phyloP scores from a whole-genome alignment of 1,139 yeast genomes.

The Barnettozyma hawaiiensis region DNA sequence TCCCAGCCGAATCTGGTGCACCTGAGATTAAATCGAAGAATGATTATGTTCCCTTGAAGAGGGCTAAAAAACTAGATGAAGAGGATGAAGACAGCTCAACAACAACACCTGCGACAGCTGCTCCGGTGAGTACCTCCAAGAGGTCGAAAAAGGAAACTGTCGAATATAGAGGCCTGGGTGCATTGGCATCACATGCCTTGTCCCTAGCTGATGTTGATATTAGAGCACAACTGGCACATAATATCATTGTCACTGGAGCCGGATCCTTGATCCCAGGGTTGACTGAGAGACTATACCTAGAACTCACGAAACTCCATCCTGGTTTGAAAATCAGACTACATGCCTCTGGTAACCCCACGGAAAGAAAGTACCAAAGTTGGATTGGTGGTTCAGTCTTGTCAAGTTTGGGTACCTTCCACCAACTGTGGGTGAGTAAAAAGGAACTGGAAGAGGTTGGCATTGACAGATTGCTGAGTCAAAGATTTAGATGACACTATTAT shows the following conservation, averaged over 20 bases:
- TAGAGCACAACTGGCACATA: conserved; percentile 85
- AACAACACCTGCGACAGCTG: conserved; percentile 17
- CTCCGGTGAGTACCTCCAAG: conserved; percentile 17
- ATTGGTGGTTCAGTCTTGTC: conserved; percentile 92
- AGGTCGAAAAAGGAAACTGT: conserved; percentile 26
- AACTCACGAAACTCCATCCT: conserved; percentile 68
- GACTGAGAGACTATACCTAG: conserved; percentile 74
- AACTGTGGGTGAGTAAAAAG: conserved; percentile 87
- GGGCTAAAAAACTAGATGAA: conserved; percentile 37
- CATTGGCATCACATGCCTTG: conserved; percentile 64
- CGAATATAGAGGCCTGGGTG: conserved; percentile 52
- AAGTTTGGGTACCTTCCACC: conserved; percentile 94
- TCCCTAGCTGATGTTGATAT: conserved; percentile 79
- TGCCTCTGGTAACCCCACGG: conserved; percentile 80
- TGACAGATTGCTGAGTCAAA: conserved; percentile 66
- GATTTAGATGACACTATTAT: conserved; percentile 49
- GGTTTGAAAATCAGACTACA: conserved; percentile 89
- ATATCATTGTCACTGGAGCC: conserved; percentile 89
- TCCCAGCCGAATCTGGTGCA: conserved; percentile 24
- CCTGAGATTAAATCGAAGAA: conserved; percentile 29
- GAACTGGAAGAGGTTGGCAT: conserved; percentile 93
- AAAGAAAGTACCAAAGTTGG: conserved; percentile 87
- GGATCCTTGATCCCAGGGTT: conserved; percentile 82
- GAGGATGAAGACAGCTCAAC: conserved; percentile 22
- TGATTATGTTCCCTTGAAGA: conserved; percentile 69